Percentiles rank a stretch among this genome's conserved stretches.
Conservation (phyloP, 768 basidiomycete genomes). For the Leccinum variicolor region DNA sequence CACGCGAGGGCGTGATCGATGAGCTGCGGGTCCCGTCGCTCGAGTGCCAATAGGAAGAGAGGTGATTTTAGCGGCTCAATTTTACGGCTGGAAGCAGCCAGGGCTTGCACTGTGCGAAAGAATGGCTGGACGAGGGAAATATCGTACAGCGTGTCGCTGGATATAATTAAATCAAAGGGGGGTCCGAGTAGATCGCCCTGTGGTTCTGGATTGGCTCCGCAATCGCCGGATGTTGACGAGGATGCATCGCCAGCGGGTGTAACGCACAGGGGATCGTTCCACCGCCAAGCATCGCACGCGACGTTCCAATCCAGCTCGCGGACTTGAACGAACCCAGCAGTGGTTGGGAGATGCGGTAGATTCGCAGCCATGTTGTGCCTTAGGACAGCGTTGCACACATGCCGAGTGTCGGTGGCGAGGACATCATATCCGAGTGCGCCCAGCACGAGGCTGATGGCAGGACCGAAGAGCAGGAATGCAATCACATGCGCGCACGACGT, state of each 20-base stretch:
- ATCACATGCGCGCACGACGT: background rate
- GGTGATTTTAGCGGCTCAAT: background rate
- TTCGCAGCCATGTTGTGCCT: constrained; percentile 58
- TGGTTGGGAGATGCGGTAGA: constrained; percentile 21
- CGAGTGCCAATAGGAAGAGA: constrained; percentile 52
- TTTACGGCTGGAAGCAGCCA: constrained; percentile 33
- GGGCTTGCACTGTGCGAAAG: constrained; percentile 58
- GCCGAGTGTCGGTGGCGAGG: constrained; percentile 68
- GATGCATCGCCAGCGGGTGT: constrained; percentile 30
- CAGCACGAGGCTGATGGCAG: constrained; percentile 52
- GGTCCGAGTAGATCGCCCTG: constrained; percentile 34
- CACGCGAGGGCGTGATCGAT: constrained; percentile 55
- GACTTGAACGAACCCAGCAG: constrained; percentile 50
- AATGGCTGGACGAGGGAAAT: constrained; percentile 62
- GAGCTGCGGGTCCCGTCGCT: constrained; percentile 70
- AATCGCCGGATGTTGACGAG: constrained; percentile 6
- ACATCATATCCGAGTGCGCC: constrained; percentile 71
- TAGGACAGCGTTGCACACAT: constrained; percentile 64
- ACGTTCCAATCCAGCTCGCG: constrained; percentile 72
- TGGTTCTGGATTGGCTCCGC: constrained; percentile 12
- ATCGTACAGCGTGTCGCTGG: constrained; percentile 81
- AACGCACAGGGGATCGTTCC: constrained; percentile 38
- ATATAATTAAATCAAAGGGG: constrained; percentile 74
- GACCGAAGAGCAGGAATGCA: background rate
- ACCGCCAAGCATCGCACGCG: constrained; percentile 51